Percentiles rank a stretch among this genome's conserved stretches.
These are phyloP conservation scores for Rubia peregrina DNA, from an alignment of 305 asterid genomes.

Conservation along the genomic window DNA sequence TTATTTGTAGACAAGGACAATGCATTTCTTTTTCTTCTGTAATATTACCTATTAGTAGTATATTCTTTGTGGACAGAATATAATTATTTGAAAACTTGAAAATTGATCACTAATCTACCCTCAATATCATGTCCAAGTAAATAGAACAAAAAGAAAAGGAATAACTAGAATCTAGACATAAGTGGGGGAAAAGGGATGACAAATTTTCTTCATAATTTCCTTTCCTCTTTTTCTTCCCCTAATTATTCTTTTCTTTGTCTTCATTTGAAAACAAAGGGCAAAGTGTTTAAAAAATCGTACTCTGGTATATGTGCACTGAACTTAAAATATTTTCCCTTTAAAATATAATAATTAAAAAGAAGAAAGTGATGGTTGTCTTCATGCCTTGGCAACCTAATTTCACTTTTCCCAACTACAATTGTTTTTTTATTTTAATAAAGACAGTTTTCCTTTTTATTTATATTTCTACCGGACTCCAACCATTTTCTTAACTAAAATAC, in stretches of 20 bases:
- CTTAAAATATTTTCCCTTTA: constrained; percentile 8
- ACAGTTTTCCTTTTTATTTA: constrained; percentile 13
- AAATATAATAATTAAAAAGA: constrained; percentile 6
- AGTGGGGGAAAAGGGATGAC: constrained; percentile 9
- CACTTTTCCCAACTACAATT: constrained; percentile 90
- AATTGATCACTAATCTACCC: no score
- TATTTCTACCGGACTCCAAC: constrained; percentile 57
- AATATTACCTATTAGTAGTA: no score
- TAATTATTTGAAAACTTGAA: no score
- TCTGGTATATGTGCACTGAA: constrained; percentile 15
- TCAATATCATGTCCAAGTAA: no score
- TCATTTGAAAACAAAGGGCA: constrained; percentile 4
- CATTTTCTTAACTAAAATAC: constrained; percentile 75
- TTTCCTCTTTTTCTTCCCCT: constrained; percentile 8
- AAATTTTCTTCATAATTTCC: constrained; percentile 14
- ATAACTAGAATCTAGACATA: background rate
- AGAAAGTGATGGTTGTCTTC: constrained; percentile 58
- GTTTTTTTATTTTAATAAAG: constrained; percentile 11
- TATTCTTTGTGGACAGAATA: no score
- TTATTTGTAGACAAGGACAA: no score
- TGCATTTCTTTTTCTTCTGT: no score
- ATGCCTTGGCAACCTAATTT: constrained; percentile 94
- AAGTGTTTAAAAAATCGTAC: constrained; percentile 17
- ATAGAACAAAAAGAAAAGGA: background rate
- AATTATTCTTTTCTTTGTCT: constrained; percentile 24